These are phyloP conservation scores for Saturnispora ahearnii DNA, from an alignment of 805 yeast genomes.

Conservation along the genomic window DNA sequence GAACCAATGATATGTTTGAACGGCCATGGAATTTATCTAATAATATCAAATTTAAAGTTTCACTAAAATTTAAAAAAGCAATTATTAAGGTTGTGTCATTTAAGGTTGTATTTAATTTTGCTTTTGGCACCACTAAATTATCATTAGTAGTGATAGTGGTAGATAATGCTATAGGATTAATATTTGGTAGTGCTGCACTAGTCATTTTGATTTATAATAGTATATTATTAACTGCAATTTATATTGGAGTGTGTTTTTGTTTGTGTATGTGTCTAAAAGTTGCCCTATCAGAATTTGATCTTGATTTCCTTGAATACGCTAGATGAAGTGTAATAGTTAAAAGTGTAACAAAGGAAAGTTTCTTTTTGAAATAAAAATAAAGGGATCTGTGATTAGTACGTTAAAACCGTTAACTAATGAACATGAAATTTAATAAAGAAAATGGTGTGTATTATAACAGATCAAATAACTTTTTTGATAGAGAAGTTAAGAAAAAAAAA, in stretches of 20 bases:
- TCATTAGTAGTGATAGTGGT: not conserved
- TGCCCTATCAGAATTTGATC: not conserved
- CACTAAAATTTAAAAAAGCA: not conserved
- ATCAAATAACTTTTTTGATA: not conserved
- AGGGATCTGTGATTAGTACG: not conserved
- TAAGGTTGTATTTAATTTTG: not conserved
- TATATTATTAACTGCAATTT: not conserved
- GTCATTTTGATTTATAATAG: not conserved
- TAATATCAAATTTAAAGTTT: conserved; percentile 1
- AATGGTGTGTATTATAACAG: not conserved
- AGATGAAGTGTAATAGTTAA: not conserved
- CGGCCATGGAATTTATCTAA: conserved; percentile 4
- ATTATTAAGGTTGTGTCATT: not conserved
- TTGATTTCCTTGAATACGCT: not conserved
- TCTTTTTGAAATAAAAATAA: not conserved
- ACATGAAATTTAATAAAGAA: not conserved
- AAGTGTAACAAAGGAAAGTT: not conserved
- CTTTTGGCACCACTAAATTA: not conserved
- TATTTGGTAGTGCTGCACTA: not conserved
- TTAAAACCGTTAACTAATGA: not conserved
- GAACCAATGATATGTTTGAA: conserved; percentile 5
- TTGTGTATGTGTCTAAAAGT: not conserved
- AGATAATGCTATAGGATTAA: not conserved
- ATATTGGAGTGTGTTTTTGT: not conserved
- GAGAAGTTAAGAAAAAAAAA: not conserved